These are phyloP conservation scores for Pseudopyricularia javanii DNA, from an alignment of 2,329 filamentous ascomycete genomes.

Conservation along the genomic window DNA sequence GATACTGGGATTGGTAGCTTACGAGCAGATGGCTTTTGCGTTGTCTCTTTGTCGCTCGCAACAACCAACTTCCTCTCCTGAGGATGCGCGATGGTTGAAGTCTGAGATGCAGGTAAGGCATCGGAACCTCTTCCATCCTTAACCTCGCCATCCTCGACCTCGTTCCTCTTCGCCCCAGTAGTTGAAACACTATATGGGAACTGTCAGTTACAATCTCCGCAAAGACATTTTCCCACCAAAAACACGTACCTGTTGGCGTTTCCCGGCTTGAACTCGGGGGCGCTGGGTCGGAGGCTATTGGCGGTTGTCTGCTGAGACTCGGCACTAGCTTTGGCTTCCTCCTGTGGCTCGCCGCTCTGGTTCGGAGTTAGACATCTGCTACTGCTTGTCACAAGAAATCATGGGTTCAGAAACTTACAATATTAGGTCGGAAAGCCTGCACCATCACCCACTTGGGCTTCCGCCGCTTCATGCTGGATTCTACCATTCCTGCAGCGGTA, in stretches of 20 bases:
- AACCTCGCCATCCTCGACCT: constrained; percentile 61
- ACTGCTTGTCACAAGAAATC: not conserved
- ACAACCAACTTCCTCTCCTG: constrained; percentile 7
- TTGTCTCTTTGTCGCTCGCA: constrained; percentile 10
- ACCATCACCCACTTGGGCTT: constrained; percentile 62
- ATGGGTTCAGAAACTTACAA: constrained; percentile 32
- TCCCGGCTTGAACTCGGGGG: constrained; percentile 51
- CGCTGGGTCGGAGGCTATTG: constrained; percentile 38
- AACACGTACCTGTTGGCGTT: constrained; percentile 13
- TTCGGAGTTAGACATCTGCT: not conserved
- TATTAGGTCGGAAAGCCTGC: constrained; percentile 57
- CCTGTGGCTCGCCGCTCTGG: constrained; percentile 5
- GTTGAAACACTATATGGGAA: not conserved
- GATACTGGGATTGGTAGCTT: constrained; percentile 15
- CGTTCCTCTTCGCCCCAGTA: not conserved
- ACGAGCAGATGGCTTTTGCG: constrained; percentile 8
- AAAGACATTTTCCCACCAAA: not conserved
- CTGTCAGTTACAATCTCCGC: not conserved
- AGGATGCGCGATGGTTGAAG: constrained; percentile 11
- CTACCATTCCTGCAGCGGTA: constrained; percentile 58
- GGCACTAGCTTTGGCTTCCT: constrained; percentile 6
- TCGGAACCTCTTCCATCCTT: constrained; percentile 38
- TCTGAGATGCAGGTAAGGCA: constrained; percentile 7
- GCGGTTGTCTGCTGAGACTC: constrained; percentile 9
- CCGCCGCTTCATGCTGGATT: constrained; percentile 56